Evolutionary conservation across 495 filamentous ascomycete genomes (phyloP).

Genomic region (Geopyxis carbonaria): DNA sequence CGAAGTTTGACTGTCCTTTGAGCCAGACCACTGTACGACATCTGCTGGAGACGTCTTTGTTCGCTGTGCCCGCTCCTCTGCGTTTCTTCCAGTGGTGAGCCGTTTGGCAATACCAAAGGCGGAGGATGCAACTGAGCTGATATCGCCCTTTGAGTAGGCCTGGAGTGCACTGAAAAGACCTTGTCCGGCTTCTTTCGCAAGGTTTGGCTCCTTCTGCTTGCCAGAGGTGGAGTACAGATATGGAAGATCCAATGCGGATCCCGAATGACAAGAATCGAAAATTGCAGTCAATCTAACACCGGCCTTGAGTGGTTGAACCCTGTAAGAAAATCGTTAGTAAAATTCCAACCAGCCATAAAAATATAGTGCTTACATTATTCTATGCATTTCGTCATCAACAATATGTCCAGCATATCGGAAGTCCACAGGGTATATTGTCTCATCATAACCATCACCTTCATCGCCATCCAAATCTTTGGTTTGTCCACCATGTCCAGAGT

Average conservation of each 20-base stretch:
- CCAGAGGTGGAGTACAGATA: conserved; percentile 85
- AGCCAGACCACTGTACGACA: conserved; percentile 94
- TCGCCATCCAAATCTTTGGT: conserved; percentile 75
- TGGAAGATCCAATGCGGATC: conserved; percentile 85
- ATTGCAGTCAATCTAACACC: conserved; percentile 91
- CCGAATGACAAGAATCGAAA: conserved; percentile 98
- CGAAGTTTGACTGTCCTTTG: conserved; percentile 92
- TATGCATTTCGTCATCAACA: conserved; percentile 96
- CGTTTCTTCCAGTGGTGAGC: conserved; percentile 67
- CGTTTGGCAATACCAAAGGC: conserved; percentile 87
- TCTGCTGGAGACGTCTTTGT: conserved; percentile 93
- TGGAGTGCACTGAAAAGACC: conserved; percentile 79
- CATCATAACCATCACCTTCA: conserved; percentile 48
- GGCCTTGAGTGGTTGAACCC: conserved; percentile 53
- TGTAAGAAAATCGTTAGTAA: conserved; percentile 1
- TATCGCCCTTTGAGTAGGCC: conserved; percentile 76
- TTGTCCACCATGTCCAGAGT: conserved; percentile 92
- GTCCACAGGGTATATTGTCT: conserved; percentile 95
- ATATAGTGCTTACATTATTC: conserved; percentile 49
- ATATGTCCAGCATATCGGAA: conserved; percentile 83
- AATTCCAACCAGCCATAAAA: background rate
- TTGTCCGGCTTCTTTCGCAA: conserved; percentile 93
- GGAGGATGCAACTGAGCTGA: conserved; percentile 62
- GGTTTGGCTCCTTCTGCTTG: conserved; percentile 92
- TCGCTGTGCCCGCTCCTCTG: conserved; percentile 56